Percentiles rank a stretch among this genome's conserved stretches.
Conservation (phyloP, 371 early-diverging fungal genomes). For the Chytridium lagenaria region DNA sequence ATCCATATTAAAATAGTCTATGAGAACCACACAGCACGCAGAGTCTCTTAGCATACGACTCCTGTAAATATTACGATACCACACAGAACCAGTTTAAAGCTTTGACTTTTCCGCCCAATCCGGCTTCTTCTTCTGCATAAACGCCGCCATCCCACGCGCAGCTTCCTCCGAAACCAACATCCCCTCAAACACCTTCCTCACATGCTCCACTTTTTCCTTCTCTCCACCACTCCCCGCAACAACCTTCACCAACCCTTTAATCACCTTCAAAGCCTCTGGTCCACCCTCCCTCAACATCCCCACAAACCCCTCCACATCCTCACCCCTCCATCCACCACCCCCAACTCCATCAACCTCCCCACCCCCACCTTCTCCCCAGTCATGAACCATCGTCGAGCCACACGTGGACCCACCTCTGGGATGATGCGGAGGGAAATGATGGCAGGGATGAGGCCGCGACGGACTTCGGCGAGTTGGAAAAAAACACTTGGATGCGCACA, state of each 20-base stretch:
- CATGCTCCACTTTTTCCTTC: conserved; percentile 37
- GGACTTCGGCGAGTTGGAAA: conserved; percentile 70
- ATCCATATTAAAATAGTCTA: too few species aligned
- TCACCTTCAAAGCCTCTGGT: conserved; percentile 63
- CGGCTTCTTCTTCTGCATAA: conserved; percentile 62
- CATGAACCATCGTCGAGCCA: conserved; percentile 67
- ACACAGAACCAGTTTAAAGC: not conserved
- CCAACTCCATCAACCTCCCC: conserved; percentile 48
- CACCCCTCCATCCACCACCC: conserved; percentile 49
- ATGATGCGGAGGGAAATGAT: conserved; percentile 74
- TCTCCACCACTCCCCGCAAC: conserved; percentile 52
- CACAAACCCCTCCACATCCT: conserved; percentile 48
- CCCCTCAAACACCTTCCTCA: conserved; percentile 58
- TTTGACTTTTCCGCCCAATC: conserved; percentile 59
- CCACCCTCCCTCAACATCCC: conserved; percentile 57
- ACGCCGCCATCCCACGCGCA: conserved; percentile 62
- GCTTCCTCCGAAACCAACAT: conserved; percentile 76
- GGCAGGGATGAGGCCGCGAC: conserved; percentile 73
- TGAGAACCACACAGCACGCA: too few species aligned
- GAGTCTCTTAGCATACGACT: too few species aligned
- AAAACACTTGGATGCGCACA: conserved; percentile 57
- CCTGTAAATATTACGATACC: too few species aligned
- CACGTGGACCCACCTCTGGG: conserved; percentile 62
- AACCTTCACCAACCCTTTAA: conserved; percentile 57
- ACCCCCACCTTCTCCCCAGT: conserved; percentile 65